A percentile compares a stretch with the other conserved stretches of the same genome.
phyloP scores from a whole-genome alignment of 306 rosid genomes.

The Medicago lupulina region DNA sequence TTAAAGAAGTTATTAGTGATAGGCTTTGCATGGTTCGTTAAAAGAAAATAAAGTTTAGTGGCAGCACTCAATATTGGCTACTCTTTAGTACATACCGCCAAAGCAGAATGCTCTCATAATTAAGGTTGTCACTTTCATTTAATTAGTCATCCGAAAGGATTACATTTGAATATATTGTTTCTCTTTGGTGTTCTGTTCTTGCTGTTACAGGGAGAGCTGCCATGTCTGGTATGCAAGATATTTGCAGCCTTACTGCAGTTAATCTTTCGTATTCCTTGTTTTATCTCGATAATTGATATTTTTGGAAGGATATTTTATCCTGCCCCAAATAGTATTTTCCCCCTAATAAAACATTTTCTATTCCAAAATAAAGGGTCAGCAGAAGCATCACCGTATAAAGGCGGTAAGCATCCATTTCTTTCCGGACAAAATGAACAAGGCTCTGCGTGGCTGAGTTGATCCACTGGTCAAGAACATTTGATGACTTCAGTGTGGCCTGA shows the following conservation, averaged over 20 bases:
- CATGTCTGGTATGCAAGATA: slow-evolving; percentile 7
- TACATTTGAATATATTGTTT: slow-evolving; percentile 3
- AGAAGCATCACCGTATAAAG: slow-evolving; percentile 72
- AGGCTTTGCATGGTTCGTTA: neutral
- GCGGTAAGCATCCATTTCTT: slow-evolving; percentile 91
- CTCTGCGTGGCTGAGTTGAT: slow-evolving; percentile 96
- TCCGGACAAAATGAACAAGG: slow-evolving; percentile 85
- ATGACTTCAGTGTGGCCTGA: slow-evolving; percentile 69
- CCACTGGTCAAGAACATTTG: slow-evolving; percentile 99
- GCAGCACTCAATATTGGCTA: slow-evolving; percentile 6
- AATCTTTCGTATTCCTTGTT: slow-evolving; percentile 8
- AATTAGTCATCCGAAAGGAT: neutral
- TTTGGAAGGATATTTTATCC: slow-evolving; percentile 13
- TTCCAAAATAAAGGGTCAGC: slow-evolving; percentile 13
- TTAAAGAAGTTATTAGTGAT: neutral
- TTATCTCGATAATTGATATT: slow-evolving; percentile 13
- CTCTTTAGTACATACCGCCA: slow-evolving; percentile 1
- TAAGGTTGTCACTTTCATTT: neutral
- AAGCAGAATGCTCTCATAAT: slow-evolving; percentile 15
- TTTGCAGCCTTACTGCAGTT: neutral
- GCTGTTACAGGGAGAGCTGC: neutral
- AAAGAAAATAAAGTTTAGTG: neutral
- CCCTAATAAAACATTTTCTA: slow-evolving; percentile 2
- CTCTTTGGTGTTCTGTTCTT: slow-evolving; percentile 1
- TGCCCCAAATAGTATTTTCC: slow-evolving; percentile 1